These are phyloP conservation scores for Alnus rubra DNA, from an alignment of 306 rosid species.

Conservation along the genomic window DNA sequence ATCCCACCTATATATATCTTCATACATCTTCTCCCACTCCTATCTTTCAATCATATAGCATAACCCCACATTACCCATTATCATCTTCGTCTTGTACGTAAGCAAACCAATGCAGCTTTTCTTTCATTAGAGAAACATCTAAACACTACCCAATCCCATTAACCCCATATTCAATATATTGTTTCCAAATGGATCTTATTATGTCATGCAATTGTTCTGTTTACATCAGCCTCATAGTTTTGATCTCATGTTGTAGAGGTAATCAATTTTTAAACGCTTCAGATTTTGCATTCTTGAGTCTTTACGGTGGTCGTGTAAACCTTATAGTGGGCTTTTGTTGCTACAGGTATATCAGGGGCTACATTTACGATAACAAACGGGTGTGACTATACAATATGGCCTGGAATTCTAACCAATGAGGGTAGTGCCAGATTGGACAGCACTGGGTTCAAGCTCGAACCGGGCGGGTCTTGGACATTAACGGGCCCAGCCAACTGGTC, in stretches of 20 bases:
- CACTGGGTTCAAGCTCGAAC: constrained; percentile 63
- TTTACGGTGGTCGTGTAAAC: not conserved
- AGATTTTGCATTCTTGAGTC: not conserved
- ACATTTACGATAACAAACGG: constrained; percentile 48
- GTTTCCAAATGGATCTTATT: constrained; percentile 23
- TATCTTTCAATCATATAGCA: not conserved
- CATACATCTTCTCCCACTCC: not conserved
- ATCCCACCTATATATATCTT: not conserved
- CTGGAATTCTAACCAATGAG: too few species aligned
- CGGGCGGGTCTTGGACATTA: constrained; percentile 47
- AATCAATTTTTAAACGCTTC: not conserved
- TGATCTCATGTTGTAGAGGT: constrained; percentile 37
- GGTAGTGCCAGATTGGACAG: too few species aligned
- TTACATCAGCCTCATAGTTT: constrained; percentile 27
- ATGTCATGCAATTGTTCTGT: not conserved
- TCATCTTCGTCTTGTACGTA: not conserved
- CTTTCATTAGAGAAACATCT: not conserved
- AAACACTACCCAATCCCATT: not conserved
- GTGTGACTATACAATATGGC: constrained; percentile 65
- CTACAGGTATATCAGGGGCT: constrained; percentile 38
- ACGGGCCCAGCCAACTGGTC: constrained; percentile 63
- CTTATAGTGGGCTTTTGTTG: not conserved
- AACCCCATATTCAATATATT: not conserved
- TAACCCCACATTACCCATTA: not conserved
- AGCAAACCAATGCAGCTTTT: not conserved